Base-by-base conservation (phyloP, 805 yeast genomes). In the Phaffomyces opuntiae region DNA sequence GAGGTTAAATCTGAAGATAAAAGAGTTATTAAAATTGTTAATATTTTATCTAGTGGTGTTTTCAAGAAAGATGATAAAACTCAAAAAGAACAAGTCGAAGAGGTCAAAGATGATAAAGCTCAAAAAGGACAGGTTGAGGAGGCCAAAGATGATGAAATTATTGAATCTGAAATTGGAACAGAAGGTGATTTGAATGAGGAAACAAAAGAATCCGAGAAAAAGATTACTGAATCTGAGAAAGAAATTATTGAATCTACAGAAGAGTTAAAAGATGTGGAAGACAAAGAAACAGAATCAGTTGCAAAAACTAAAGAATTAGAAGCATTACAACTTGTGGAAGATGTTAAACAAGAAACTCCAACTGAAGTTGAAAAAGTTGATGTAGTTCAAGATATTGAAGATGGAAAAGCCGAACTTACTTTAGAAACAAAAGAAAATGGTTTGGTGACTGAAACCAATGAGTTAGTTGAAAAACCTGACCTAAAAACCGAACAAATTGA, bases 1-100 rank as follows among this genome's bases (percentile, higher is more conserved):
- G 50, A 43, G 11, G 59, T 53, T 16, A 54, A 50, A 32, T 42
- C 51, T 17, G 54, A 50, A 3, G 63, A 59, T 42, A 55, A 52
- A 42, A 55, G 63, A 49, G 38, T 11, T n/a, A 45, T 59, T 21
- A 41, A 38, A 9, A 47, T 55, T 31, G 41, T 52, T 40, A 54
- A 52, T 38, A 32, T 55, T 26, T 56, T 60, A 62, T 31, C 48
- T 16, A 38, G 44, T 35, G 56, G 58, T 12, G 19, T 27, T 17
- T 50, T 52, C 31, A 29, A 29, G 9, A 49, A 42, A 9, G 38
- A 34, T 17, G 32, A 42, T 9, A 35, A 45, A 27, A 33, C 12
- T 5, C 7, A 32, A 31, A 9, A 27, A 17, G 38, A 39, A 32
- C n/a, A 35, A 17, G 40, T 8, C 9, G 39, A 40, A 4, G 29